phyloP scores from a whole-genome alignment of 768 basidiomycete genomes.

The Psilocybe cubensis region DNA sequence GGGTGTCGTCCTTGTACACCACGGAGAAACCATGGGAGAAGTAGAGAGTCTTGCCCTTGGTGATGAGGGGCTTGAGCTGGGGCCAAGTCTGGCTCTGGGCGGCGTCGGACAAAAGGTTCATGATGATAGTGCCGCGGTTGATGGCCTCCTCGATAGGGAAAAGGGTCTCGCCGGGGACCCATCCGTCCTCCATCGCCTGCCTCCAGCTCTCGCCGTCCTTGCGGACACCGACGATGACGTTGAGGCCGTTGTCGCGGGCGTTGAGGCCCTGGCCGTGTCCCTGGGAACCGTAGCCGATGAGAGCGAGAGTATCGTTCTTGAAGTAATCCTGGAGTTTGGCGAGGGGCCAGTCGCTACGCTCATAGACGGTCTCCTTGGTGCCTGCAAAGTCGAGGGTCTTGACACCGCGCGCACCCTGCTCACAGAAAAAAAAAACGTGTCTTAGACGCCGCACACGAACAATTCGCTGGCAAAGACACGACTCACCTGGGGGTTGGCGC shows the following conservation, averaged over 20 bases:
- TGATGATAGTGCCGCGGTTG: slow-evolving; percentile 94
- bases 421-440: slow-evolving; percentile 3
- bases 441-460: not conserved
- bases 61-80: slow-evolving; percentile 88
- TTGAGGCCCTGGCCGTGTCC: slow-evolving; percentile 99
- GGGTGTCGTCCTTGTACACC: slow-evolving; percentile 96
- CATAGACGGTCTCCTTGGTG: slow-evolving; percentile 90
- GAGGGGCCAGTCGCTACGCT: slow-evolving; percentile 97
- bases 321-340: slow-evolving; percentile 99
- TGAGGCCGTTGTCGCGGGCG: slow-evolving; percentile 98
- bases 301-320: slow-evolving; percentile 98
- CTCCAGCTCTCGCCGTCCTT: slow-evolving; percentile 97
- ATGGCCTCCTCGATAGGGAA: slow-evolving; percentile 99
- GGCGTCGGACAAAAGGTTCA: slow-evolving; percentile 99
- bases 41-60: slow-evolving; percentile 99
- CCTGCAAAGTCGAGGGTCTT: slow-evolving; percentile 98
- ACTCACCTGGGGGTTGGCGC: slow-evolving; percentile 37
- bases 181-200: slow-evolving; percentile 94
- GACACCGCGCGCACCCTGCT: slow-evolving; percentile 72
- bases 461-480: not conserved
- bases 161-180: slow-evolving; percentile 97
- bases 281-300: slow-evolving; percentile 99
- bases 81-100: slow-evolving; percentile 99
- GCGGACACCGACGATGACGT: slow-evolving; percentile 98
- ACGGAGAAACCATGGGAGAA: slow-evolving; percentile 99